Conservation (phyloP, 352 stramenopile genomes). For the Globisporangium splendens region DNA sequence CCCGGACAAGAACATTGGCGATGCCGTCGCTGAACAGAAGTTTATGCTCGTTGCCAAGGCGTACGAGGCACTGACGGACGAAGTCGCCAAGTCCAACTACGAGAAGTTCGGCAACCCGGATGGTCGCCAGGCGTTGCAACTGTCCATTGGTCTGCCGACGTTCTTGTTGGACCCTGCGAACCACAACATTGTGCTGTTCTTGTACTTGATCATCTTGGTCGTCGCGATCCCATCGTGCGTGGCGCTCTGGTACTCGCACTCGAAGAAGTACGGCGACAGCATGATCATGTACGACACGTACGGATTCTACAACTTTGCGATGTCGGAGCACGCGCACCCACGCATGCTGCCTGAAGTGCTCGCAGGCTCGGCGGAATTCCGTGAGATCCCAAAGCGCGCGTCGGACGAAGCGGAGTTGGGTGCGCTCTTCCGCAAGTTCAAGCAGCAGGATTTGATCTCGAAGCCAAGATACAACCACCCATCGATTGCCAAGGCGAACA, state of each 20-base stretch:
- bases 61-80: conserved; percentile 95
- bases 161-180: conserved; percentile 97
- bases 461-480: too few species aligned
- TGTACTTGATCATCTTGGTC: conserved; percentile 98
- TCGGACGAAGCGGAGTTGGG: too few species aligned
- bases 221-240: conserved; percentile 96
- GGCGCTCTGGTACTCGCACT: conserved; percentile 94
- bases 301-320: conserved; percentile 96
- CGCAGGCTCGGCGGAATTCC: conserved; percentile 88
- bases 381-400: conserved; percentile 76
- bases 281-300: conserved; percentile 99
- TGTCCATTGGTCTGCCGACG: conserved; percentile 94
- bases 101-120: conserved; percentile 99
- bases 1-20: conserved; percentile 96
- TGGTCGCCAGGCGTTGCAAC: conserved; percentile 96
- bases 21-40: conserved; percentile 96
- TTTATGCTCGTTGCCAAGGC: conserved; percentile 98
- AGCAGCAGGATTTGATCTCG: too few species aligned
- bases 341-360: conserved; percentile 95
- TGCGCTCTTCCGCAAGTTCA: too few species aligned
- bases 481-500: too few species aligned
- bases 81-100: conserved; percentile 96
- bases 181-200: conserved; percentile 97
- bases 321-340: conserved; percentile 93
- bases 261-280: conserved; percentile 98